Evolutionary conservation across 1,139 yeast genomes (phyloP), one percentile per base, ranked within the genome.

Genomic region (Scheffersomyces segobiensis): DNA sequence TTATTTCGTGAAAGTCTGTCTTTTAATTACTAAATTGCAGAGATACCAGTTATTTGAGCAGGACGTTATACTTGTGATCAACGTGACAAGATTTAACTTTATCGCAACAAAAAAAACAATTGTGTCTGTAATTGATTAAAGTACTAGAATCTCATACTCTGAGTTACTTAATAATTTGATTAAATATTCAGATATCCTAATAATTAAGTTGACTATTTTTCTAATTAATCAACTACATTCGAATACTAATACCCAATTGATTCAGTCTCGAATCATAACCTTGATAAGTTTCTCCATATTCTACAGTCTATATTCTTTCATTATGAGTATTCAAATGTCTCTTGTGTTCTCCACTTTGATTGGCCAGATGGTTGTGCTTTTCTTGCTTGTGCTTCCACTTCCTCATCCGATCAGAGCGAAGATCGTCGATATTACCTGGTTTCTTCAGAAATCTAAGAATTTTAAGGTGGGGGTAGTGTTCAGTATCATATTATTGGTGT

Each of bases 311-410:
- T 1, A 32, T 32, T 48, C 2, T 20, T 50, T 50, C 67, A 70
- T 19, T 62, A 80, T 80, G 84, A 75, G 79, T 69, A 72, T 80
- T 60, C 84, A 80, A 69, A 79, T 80, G 83, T 67, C 78, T 52
- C 62, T 80, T 57, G 77, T 79, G 46, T 76, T 79, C 59, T 76
- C 78, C 67, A 65, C 83, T 67, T 73, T 88, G 61, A 72, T 84
- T 48, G 66, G 73, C 22, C 88, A 88, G 70, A 86, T 88, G 90
- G 72, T 72, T 1, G 64, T 79, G 14, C 73, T 88, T 55, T 74
- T 86, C 46, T 57, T 85, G 2, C 70, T 88, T 56, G 86, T 88
- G 19, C 71, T 87, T 63, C 93, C 93, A 47, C 73, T 88, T 61
- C 93, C 93, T 10, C 80, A 78, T 57, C 70, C 72, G n/a, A 61